Evolutionary conservation across 2,329 filamentous ascomycete species (phyloP), one percentile per base, ranked within the genome.

Genomic region (Fusarium succisae): DNA sequence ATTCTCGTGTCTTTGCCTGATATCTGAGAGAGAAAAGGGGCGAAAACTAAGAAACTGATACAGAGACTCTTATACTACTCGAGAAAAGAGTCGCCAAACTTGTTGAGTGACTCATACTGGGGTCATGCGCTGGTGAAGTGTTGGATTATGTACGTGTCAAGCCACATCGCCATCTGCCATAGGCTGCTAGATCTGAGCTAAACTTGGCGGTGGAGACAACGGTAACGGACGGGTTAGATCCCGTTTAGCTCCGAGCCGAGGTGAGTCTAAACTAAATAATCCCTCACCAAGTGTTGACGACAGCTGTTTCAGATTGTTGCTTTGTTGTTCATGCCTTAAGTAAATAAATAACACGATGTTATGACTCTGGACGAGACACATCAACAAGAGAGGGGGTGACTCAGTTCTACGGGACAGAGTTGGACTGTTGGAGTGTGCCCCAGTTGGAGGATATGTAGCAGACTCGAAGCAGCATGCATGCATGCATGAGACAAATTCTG

Each of bases 91-190:
- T 15, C 41, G 54, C n/a, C 18, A 44, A 54, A 68, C 12, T 37
- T 68, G 54, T 22, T 50, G 37, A 41, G 48, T 68, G 65, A 68
- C 54, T 68, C 65, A 68, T 37, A 68, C 28, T 68, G 37, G 54
- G 35, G 63, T 68, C 65, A 68, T 53, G 63, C 64, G 63, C 45
- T 43, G 51, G 15, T 61, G 47, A 47, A 61, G 63, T 61, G 62
- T 68, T 68, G 63, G 65, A 38, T 61, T 41, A 61, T 53, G 65
- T 51, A 67, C 55, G 65, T 68, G 65, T 68, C 65, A 67, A 67
- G 47, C 47, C 65, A 47, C 39, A 68, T 61, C 63, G 14, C 43
- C 47, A 68, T 68, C 63, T 54, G 28, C 63, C 22, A 68, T 68
- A 68, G 65, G 63, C 63, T 68, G 41, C 13, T 26, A 68, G 54